phyloP scores from a whole-genome alignment of 306 rosid species.

The Phaseolus lunatus region DNA sequence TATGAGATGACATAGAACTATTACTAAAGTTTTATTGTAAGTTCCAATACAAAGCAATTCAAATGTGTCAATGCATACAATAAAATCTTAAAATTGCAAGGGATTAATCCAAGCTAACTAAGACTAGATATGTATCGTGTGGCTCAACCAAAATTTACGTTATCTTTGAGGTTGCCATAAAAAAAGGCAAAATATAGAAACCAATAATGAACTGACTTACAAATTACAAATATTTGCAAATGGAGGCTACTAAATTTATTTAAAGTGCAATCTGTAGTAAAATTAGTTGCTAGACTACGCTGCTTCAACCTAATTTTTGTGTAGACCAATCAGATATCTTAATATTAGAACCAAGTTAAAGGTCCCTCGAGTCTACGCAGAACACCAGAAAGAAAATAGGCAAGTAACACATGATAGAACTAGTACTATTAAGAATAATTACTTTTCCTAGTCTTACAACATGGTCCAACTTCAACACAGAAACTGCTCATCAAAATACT shows the following conservation, averaged over 20 bases:
- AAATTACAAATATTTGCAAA: constrained; percentile 19
- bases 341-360: constrained; percentile 24
- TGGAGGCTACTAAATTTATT: not conserved
- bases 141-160: constrained; percentile 4
- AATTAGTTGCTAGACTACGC: constrained; percentile 8
- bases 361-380: not conserved
- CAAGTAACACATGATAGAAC: not conserved
- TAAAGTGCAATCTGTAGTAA: constrained; percentile 6
- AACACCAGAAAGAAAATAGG: constrained; percentile 31
- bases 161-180: not conserved
- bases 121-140: constrained; percentile 9
- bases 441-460: constrained; percentile 12
- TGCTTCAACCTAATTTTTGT: not conserved
- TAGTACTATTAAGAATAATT: not conserved
- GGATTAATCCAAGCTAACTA: constrained; percentile 15
- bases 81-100: constrained; percentile 8
- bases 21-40: constrained; percentile 6
- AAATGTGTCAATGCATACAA: not conserved
- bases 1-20: constrained; percentile 13
- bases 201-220: not conserved
- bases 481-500: not conserved
- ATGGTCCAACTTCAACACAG: constrained; percentile 23
- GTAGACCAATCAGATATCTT: not conserved
- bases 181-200: not conserved
- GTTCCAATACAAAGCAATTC: constrained; percentile 4